Evolutionary conservation across 2,329 filamentous ascomycete genomes (phyloP), one percentile per base, ranked within the genome.

Genomic region (Rhexocercosporidium sp.): DNA sequence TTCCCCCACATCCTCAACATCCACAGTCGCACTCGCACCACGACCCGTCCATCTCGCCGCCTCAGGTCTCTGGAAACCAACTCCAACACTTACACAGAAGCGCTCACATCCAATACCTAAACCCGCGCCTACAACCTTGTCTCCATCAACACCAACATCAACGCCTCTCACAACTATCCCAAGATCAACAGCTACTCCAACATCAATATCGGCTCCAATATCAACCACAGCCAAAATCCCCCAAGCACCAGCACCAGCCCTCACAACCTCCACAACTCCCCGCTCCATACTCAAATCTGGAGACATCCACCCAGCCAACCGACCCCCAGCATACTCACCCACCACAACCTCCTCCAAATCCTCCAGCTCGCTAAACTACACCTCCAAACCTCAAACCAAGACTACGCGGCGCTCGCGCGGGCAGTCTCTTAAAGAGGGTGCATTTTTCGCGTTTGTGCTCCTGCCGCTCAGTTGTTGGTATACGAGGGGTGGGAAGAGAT

Each of bases 381-480:
- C 54, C 2, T 57, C 54, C 6, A 57, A 57, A 39, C 12, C 18
- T 31, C 29, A 54, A 18, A 18, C 25, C 1, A 54, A 31, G 16
- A 7, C 53, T 12, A 57, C 46, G 18, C 25, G 12, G 6, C 44
- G 47, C 31, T 51, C 59, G 29, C 44, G 46, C 12, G 59, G 44
- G 12, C 39, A 39, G n/a, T 39, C 31, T 7, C 34, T 70, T 18
- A 67, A 70, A 22, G 65, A 70, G 18, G 65, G 57, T n/a, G 59
- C 62, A 1, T 70, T 68, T 60, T 67, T 66, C 47, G 68, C 65
- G 2, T 66, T 67, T 25, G 65, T 67, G 2, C 44, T 70, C 4
- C 59, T 70, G 8, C 65, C 65, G 11, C 41, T 64, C 14, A 67
- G 65, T 29, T 70, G 68, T 41, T 70, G 68, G 68, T 70, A 69